Base-by-base conservation (phyloP, 495 filamentous ascomycete species). In the Lasiosphaeriaceae sp. region DNA sequence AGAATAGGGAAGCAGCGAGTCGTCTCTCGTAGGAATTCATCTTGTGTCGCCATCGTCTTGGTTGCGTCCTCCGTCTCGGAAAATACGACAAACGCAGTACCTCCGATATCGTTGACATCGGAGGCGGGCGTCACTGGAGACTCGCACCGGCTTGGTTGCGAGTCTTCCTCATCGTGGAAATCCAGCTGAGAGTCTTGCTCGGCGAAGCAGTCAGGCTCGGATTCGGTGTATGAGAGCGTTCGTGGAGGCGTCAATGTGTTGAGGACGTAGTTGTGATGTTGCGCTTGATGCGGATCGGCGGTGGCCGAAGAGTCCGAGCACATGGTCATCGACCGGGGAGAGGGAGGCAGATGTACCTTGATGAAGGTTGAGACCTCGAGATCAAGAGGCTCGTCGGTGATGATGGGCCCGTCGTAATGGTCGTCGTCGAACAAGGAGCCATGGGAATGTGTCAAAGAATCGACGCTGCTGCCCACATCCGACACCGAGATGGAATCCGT, bases 311-410 rank as follows among this genome's bases (percentile, higher is more conserved):
- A 68, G 23, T 76, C 71, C 20, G 76, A 77, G 49, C 71, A 76
- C 68, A 74, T 77, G 22, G 75, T 77, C 59, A 77, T 75, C 7
- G 75, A 77, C 50, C 74, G 74, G 49, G 73, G 76, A 22, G 75
- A 80, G 22, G 74, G 69, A 34, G 74, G 74, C 29, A 78, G 65
- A 41, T 70, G 60, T 20, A 56, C 63, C 31, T 65, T 55, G 34
- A 57, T 35, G 17, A 56, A 59, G 31, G 62, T 57, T 8, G 61
- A 47, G 37, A 77, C 63, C 29, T 72, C 55, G 21, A 72, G 50
- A 35, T 72, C 55, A 19, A 72, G 50, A 35, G 77, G 76, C 55
- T 80, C 77, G 17, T 77, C 66, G 14, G 71, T 75, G 63, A 77
- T 61, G 47, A 72, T 37, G 54, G 66, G 59, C 44, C 52, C 59